phyloP scores from a whole-genome alignment of 768 basidiomycete species.

The Kwoniella europaea region DNA sequence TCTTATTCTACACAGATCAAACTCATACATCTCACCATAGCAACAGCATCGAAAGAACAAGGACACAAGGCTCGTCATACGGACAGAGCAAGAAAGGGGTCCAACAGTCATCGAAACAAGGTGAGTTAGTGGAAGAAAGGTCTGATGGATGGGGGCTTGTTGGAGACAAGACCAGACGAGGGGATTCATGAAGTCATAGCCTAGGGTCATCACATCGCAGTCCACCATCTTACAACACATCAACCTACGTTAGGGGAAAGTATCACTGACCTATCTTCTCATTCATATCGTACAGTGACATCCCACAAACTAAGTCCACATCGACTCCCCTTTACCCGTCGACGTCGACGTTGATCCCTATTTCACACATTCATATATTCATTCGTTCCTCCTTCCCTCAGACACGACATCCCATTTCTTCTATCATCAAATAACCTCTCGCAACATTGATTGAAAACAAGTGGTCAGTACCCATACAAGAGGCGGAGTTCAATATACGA shows the following conservation, averaged over 20 bases:
- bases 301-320: not conserved
- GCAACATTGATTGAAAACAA: not conserved
- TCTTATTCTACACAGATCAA: not conserved
- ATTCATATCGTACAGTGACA: not conserved
- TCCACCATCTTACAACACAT: not conserved
- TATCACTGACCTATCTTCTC: not conserved
- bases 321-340: not conserved
- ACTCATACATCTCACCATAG: not conserved
- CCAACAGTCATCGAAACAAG: not conserved
- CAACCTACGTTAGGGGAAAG: not conserved
- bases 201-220: not conserved
- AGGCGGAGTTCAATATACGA: not conserved
- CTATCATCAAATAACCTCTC: not conserved
- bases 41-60: too few species aligned
- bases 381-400: not conserved
- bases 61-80: too few species aligned
- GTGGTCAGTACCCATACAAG: not conserved
- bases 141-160: not conserved
- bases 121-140: not conserved
- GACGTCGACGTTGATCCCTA: constrained; percentile 3
- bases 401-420: constrained; percentile 1
- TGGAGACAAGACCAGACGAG: not conserved
- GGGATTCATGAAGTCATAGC: not conserved
- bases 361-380: not conserved
- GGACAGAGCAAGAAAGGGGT: not conserved